Evolutionary conservation across 2,329 filamentous ascomycete genomes (phyloP).

Genomic region (Camptophora hylomeconis): DNA sequence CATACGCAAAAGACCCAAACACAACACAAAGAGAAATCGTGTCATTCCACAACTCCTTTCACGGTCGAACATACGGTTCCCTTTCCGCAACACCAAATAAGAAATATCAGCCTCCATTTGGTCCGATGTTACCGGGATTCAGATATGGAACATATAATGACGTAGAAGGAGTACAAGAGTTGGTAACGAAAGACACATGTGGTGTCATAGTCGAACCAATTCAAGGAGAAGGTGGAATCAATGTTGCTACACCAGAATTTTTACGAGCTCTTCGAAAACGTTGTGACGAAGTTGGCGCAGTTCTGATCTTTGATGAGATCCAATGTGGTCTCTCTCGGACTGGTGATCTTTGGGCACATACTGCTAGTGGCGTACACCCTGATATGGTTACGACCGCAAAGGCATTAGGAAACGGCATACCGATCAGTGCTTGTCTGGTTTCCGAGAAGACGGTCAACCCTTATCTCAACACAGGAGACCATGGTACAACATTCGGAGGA

Average conservation of each 20-base stretch:
- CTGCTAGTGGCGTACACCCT: slow-evolving; percentile 54
- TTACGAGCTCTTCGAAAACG: slow-evolving; percentile 68
- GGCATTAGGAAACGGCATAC: slow-evolving; percentile 91
- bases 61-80: slow-evolving; percentile 90
- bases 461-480: slow-evolving; percentile 63
- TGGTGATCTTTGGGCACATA: slow-evolving; percentile 80
- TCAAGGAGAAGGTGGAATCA: slow-evolving; percentile 89
- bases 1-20: slow-evolving; percentile 59
- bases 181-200: slow-evolving; percentile 77
- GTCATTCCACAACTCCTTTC: slow-evolving; percentile 85
- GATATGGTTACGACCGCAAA: slow-evolving; percentile 92
- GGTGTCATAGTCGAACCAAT: slow-evolving; percentile 95
- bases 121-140: slow-evolving; percentile 92
- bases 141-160: slow-evolving; percentile 79
- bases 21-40: slow-evolving; percentile 72
- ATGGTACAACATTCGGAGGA: slow-evolving; percentile 88
- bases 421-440: slow-evolving; percentile 71
- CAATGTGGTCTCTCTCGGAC: slow-evolving; percentile 87
- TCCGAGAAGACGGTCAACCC: slow-evolving; percentile 51
- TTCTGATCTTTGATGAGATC: slow-evolving; percentile 93
- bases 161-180: slow-evolving; percentile 51
- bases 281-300: slow-evolving; percentile 74
- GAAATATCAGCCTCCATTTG: slow-evolving; percentile 92
- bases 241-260: slow-evolving; percentile 72
- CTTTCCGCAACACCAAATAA: slow-evolving; percentile 94